A percentile compares a stretch with the other conserved stretches of the same genome.
phyloP scores from a whole-genome alignment of 495 filamentous ascomycete genomes.

The Bryoglossum gracile region DNA sequence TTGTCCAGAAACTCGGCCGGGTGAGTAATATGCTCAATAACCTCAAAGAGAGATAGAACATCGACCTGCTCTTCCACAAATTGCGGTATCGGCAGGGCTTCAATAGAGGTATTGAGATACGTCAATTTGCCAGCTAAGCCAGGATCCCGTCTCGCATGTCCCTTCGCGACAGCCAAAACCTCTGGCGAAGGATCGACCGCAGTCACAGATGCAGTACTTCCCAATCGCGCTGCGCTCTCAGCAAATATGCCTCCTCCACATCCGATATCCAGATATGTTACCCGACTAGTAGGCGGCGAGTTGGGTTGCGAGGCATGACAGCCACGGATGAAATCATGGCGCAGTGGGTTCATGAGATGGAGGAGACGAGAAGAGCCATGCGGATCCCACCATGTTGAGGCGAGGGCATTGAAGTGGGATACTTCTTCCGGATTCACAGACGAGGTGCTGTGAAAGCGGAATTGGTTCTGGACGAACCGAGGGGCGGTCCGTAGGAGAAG shows the following conservation, averaged over 20 bases:
- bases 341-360: constrained; percentile 96
- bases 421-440: constrained; percentile 82
- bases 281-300: constrained; percentile 24
- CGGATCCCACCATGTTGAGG: constrained; percentile 95
- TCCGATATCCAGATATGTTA: constrained; percentile 84
- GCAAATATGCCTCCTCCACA: constrained; percentile 97
- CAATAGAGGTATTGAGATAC: constrained; percentile 58
- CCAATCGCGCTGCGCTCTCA: constrained; percentile 77
- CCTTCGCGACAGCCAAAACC: constrained; percentile 72
- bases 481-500: constrained; percentile 25
- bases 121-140: constrained; percentile 48
- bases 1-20: constrained; percentile 62
- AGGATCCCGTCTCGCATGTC: constrained; percentile 65
- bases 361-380: constrained; percentile 86
- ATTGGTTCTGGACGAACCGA: constrained; percentile 21
- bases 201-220: constrained; percentile 57
- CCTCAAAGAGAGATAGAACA: constrained; percentile 83
- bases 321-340: constrained; percentile 78
- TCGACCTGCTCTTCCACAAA: constrained; percentile 49
- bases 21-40: constrained; percentile 80
- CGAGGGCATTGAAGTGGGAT: constrained; percentile 88
- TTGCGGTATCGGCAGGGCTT: constrained; percentile 47
- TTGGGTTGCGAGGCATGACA: constrained; percentile 50
- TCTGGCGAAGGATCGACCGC: constrained; percentile 77
- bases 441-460: constrained; percentile 40